Evolutionary conservation across 2,329 filamentous ascomycete species (phyloP).

Genomic region (Paraphoma chrysanthemicola): DNA sequence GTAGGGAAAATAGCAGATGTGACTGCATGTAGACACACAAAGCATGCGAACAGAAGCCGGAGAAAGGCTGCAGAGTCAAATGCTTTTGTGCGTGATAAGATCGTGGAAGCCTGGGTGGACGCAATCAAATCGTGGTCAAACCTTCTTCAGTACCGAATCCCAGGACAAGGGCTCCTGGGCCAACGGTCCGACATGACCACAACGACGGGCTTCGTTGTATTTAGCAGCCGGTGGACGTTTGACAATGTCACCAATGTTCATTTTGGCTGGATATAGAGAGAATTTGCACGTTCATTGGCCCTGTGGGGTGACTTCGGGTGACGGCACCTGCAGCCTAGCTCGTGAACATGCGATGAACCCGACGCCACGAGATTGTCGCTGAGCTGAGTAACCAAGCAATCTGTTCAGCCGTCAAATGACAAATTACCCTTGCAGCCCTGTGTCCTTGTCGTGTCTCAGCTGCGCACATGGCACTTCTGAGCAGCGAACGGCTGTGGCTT

Average conservation of each 20-base stretch:
- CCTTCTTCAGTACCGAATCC: not conserved
- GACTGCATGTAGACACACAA: too few species aligned
- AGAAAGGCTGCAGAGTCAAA: not conserved
- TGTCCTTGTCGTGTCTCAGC: slow-evolving; percentile 17
- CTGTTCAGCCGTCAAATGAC: slow-evolving; percentile 12
- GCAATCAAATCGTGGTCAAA: not conserved
- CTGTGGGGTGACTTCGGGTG: not conserved
- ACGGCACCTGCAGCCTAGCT: slow-evolving; percentile 6
- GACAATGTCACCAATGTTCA: not conserved
- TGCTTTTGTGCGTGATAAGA: not conserved
- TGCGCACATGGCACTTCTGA: slow-evolving; percentile 9
- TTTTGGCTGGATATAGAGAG: not conserved
- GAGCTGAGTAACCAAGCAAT: slow-evolving; percentile 1
- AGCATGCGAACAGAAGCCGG: too few species aligned
- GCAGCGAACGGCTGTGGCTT: slow-evolving; percentile 12
- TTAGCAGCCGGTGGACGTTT: not conserved
- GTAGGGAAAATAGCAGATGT: not conserved
- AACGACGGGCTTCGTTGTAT: slow-evolving; percentile 1
- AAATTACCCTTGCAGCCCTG: not conserved
- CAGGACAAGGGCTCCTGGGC: slow-evolving; percentile 1
- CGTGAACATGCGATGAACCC: slow-evolving; percentile 1
- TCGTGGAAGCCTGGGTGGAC: not conserved
- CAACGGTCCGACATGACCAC: slow-evolving; percentile 4
- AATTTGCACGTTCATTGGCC: slow-evolving; percentile 8
- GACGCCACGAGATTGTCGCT: slow-evolving; percentile 9